Percentiles rank a stretch among this genome's conserved stretches.
phyloP scores from a whole-genome alignment of 768 basidiomycete genomes.

The Ephemerocybe angulata region DNA sequence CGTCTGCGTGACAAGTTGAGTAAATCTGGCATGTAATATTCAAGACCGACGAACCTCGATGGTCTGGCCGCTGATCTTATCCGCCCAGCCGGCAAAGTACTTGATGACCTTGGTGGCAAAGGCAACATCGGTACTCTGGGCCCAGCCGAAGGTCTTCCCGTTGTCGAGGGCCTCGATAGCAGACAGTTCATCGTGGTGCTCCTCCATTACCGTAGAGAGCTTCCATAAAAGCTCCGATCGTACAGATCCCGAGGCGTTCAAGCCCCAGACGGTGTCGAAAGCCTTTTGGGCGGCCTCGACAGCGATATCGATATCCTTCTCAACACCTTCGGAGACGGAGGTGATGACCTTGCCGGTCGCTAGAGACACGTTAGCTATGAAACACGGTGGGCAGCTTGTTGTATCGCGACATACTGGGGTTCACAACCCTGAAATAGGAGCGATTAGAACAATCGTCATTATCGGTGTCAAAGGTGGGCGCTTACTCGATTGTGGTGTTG shows the following conservation, averaged over 20 bases:
- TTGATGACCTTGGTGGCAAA: conserved; percentile 47
- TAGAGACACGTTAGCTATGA: conserved; percentile 20
- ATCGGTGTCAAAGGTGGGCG: conserved; percentile 6
- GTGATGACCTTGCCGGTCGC: conserved; percentile 63
- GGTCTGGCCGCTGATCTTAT: conserved; percentile 71
- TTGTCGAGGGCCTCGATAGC: conserved; percentile 70
- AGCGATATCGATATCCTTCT: conserved; percentile 72
- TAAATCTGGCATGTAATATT: neutral
- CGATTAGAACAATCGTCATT: conserved; percentile 7
- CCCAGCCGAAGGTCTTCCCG: conserved; percentile 52
- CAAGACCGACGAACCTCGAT: conserved; percentile 41
- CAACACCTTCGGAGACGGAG: conserved; percentile 52
- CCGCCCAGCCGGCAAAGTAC: conserved; percentile 86
- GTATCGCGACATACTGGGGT: conserved; percentile 39
- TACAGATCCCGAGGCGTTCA: conserved; percentile 22
- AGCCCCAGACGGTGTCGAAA: conserved; percentile 45
- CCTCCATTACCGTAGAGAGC: conserved; percentile 57
- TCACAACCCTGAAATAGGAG: conserved; percentile 43
- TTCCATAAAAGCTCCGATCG: conserved; percentile 40
- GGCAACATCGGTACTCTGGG: conserved; percentile 46
- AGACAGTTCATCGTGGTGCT: conserved; percentile 52
- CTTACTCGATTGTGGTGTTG: conserved; percentile 61
- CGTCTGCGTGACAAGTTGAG: conserved; percentile 16
- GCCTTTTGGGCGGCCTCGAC: conserved; percentile 45
- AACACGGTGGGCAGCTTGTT: neutral